Percentiles rank a stretch among this genome's conserved stretches.
Conservation (phyloP, 768 basidiomycete species). For the Termitomyces sp. region DNA sequence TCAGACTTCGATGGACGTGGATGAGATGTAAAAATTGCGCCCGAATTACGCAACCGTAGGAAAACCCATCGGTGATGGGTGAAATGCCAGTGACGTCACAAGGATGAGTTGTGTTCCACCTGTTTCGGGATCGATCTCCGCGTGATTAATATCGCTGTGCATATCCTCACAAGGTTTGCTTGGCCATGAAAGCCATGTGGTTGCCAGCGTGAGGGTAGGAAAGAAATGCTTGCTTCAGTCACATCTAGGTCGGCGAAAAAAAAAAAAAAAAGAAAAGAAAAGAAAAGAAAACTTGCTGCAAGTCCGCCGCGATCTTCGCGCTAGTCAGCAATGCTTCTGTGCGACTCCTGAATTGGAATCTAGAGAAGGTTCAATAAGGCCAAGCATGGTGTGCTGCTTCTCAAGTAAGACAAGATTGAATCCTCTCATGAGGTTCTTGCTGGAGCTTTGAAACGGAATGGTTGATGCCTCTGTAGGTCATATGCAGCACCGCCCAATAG, state of each 20-base stretch:
- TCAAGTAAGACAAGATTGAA: neutral
- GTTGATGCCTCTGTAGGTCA: neutral
- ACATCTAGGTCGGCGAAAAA: neutral
- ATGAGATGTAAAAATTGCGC: neutral
- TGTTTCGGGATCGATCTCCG: too few species aligned
- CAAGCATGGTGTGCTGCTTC: neutral
- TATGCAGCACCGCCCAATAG: too few species aligned
- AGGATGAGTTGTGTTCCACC: neutral
- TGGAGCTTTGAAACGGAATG: neutral
- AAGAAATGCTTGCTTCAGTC: neutral
- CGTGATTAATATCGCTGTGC: neutral
- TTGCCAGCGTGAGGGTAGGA: neutral
- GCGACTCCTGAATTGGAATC: neutral
- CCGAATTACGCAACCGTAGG: too few species aligned
- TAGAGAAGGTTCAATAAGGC: neutral
- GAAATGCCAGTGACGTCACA: neutral
- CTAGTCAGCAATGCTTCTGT: neutral
- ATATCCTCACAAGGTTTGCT: neutral
- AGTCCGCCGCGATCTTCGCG: neutral
- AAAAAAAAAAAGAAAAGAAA: neutral
- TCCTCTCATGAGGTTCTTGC: neutral
- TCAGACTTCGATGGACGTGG: neutral
- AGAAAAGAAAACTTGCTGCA: neutral
- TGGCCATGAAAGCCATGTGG: neutral
- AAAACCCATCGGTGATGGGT: neutral